Base-by-base conservation (phyloP, 2,329 filamentous ascomycete species). In the Penicillium sp. region DNA sequence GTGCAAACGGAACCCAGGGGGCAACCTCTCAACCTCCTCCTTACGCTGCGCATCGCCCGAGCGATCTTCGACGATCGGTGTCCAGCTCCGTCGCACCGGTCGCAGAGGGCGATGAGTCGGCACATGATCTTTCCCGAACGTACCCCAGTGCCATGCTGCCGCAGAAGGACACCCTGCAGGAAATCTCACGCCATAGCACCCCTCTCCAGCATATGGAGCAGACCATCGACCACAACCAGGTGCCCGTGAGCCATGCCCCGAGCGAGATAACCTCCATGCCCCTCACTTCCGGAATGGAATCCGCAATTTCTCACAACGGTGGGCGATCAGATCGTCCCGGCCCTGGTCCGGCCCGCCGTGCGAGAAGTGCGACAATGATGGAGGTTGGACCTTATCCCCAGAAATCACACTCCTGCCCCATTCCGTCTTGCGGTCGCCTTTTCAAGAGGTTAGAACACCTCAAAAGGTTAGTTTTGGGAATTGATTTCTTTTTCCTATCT, bases 391-490 rank as follows among this genome's bases (percentile, higher is more conserved):
- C 94, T 11, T 97, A 97, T 68, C 90, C 93, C 44, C 89, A 95
- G 67, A 98, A 98, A 73, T 95, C 90, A 36, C 93, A 98, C 73
- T 97, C 91, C 2, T 98, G 93, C 76, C 93, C 93, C n/a, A 98
- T 98, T 64, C 93, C 93, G 27, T 94, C 91, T 47, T 98, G 93
- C 69, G 93, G 93, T 46, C 86, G 93, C 64, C 81, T 96, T 53
- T 98, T 98, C 81, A 98, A 98, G 84, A 85, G 93, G 72, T 82
- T 98, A 76, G 93, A 98, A 76, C 93, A 98, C 76, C 83, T 98
- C 66, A 98, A 98, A 81, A 85, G 91, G 89, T 95, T 88, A 83
- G 86, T 42, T 59, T 44, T 55, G 61, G 45, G 52, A 62, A 60
- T 62, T 62, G 58, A 55, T 55, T 43, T 46, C 38, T 49, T 63